phyloP scores from a whole-genome alignment of 2,329 filamentous ascomycete genomes.

The Ceratocystis harringtonii region DNA sequence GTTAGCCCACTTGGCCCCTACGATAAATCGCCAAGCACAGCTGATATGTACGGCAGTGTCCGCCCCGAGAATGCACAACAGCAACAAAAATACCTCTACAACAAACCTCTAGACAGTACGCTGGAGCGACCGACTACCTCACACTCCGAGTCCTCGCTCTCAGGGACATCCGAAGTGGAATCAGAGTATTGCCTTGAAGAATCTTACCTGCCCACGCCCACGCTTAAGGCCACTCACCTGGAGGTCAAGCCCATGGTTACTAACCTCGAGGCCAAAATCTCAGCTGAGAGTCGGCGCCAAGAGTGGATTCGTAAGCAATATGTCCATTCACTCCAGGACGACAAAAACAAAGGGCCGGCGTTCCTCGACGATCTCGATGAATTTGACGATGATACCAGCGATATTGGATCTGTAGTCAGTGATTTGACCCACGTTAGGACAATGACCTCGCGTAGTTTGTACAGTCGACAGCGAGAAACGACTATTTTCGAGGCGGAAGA shows the following conservation, averaged over 20 bases:
- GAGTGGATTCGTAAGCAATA: constrained; percentile 17
- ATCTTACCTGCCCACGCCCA: constrained; percentile 13
- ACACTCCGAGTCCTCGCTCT: constrained; percentile 16
- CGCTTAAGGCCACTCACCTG: constrained; percentile 2
- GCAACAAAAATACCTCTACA: neutral
- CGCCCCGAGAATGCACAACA: neutral
- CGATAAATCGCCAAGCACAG: constrained; percentile 12
- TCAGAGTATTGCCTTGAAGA: constrained; percentile 15
- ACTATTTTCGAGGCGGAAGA: constrained; percentile 16
- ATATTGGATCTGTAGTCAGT: constrained; percentile 16
- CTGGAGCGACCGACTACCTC: constrained; percentile 14
- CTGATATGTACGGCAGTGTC: neutral
- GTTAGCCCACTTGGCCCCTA: constrained; percentile 15
- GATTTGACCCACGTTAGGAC: constrained; percentile 16
- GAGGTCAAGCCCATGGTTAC: constrained; percentile 12
- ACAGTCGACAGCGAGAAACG: constrained; percentile 15
- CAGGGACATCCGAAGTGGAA: constrained; percentile 13
- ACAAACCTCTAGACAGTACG: neutral
- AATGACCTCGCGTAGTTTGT: constrained; percentile 16
- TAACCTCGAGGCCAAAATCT: constrained; percentile 14
- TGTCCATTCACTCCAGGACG: constrained; percentile 15
- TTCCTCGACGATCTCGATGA: constrained; percentile 13
- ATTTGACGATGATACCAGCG: constrained; percentile 16
- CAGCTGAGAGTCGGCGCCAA: constrained; percentile 14
- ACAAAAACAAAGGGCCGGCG: constrained; percentile 8